Conservation (phyloP, 139 green algal genomes). For the Tetraselmis striata region DNA sequence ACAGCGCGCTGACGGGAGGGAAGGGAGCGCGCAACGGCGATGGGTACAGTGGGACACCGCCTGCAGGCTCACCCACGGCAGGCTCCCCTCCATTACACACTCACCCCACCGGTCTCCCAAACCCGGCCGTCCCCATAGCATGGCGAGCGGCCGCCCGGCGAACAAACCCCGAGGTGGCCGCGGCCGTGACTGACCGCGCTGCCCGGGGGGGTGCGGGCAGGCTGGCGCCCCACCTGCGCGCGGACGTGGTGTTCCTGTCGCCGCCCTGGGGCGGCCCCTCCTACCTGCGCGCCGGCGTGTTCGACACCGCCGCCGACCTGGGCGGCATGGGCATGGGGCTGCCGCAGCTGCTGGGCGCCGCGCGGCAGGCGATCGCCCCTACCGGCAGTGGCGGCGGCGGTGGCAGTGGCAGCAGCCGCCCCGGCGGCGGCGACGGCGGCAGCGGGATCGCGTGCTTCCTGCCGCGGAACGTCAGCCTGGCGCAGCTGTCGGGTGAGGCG, state of each 20-base stretch:
- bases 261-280: slow-evolving; percentile 84
- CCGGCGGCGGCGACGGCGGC: background rate
- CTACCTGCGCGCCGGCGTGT: slow-evolving; percentile 48
- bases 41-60: too few species aligned
- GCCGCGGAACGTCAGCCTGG: slow-evolving; percentile 64
- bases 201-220: too few species aligned
- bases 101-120: too few species aligned
- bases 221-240: slow-evolving; percentile 29
- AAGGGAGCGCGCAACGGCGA: too few species aligned
- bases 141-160: too few species aligned
- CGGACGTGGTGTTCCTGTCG: slow-evolving; percentile 80
- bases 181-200: too few species aligned
- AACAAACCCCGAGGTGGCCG: too few species aligned
- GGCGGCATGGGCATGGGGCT: slow-evolving; percentile 44
- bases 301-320: slow-evolving; percentile 48
- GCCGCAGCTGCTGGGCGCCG: slow-evolving; percentile 36
- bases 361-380: background rate
- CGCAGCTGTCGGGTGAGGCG: slow-evolving; percentile 37
- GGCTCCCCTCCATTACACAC: too few species aligned
- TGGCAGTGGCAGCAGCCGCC: background rate
- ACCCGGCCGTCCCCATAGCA: too few species aligned
- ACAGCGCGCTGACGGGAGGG: too few species aligned
- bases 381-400: too few species aligned
- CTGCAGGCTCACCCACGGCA: too few species aligned
- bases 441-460: slow-evolving; percentile 62